These are phyloP conservation scores for Diddensiella santjacobensis DNA, from an alignment of 805 yeast genomes.

Conservation along the genomic window DNA sequence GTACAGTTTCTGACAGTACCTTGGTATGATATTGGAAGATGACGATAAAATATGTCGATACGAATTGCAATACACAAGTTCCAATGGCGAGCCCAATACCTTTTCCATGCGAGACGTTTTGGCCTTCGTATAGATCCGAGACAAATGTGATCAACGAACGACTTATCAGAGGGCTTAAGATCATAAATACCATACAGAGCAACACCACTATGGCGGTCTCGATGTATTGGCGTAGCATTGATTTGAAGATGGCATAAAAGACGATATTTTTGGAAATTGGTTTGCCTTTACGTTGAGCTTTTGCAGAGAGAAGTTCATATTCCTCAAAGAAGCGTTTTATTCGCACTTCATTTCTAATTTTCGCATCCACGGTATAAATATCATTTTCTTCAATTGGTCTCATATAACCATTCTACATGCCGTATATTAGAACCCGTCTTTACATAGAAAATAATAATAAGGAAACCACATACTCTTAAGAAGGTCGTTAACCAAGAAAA, in stretches of 20 bases:
- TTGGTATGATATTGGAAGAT: slow-evolving; percentile 26
- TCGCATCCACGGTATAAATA: slow-evolving; percentile 8
- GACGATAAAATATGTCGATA: slow-evolving; percentile 7
- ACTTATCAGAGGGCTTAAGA: slow-evolving; percentile 10
- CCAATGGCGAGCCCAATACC: slow-evolving; percentile 18
- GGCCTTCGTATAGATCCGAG: slow-evolving; percentile 8
- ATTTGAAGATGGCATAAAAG: not conserved
- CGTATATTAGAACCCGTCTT: not conserved
- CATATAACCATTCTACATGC: slow-evolving; percentile 11
- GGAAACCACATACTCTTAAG: slow-evolving; percentile 4
- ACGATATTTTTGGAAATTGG: not conserved
- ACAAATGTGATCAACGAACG: slow-evolving; percentile 10
- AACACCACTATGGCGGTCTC: not conserved
- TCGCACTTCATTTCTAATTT: slow-evolving; percentile 4
- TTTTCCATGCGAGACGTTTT: slow-evolving; percentile 9
- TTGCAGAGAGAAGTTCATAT: slow-evolving; percentile 2
- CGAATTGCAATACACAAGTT: slow-evolving; percentile 3
- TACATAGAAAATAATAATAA: no score
- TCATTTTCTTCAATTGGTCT: slow-evolving; percentile 13
- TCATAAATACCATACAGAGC: not conserved
- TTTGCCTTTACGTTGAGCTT: not conserved
- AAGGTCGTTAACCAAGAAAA: slow-evolving; percentile 16
- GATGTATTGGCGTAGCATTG: not conserved
- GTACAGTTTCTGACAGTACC: slow-evolving; percentile 63
- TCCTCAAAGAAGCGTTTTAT: not conserved